Evolutionary conservation across 2,329 filamentous ascomycete species (phyloP).

Genomic region (Fusarium bactridioides): DNA sequence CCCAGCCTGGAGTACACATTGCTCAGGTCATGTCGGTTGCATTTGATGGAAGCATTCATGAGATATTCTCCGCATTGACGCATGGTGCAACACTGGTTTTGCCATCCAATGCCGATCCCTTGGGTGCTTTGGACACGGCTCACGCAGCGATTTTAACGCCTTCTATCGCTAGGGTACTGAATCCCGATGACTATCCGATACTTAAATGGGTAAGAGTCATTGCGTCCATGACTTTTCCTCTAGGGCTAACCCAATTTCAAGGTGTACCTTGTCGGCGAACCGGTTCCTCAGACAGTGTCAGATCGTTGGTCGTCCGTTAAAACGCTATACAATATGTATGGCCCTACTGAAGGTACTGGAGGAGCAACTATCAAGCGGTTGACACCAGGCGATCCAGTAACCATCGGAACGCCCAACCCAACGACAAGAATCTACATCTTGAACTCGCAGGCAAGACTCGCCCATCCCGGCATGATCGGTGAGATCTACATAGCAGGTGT

Average conservation of each 20-base stretch:
- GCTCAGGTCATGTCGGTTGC: background rate
- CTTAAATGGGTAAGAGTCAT: background rate
- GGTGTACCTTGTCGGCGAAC: background rate
- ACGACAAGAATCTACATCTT: background rate
- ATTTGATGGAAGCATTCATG: background rate
- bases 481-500: background rate
- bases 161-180: background rate
- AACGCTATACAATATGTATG: background rate
- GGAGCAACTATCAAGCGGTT: background rate
- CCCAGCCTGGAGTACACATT: background rate
- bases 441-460: background rate
- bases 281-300: background rate
- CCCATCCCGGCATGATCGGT: background rate
- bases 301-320: background rate
- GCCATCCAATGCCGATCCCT: background rate
- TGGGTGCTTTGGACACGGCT: background rate
- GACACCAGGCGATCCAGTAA: background rate
- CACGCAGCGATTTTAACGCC: background rate
- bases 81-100: background rate
- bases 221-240: rapidly evolving
- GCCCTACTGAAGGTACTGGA: background rate
- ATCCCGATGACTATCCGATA: background rate
- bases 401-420: background rate
- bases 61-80: background rate
- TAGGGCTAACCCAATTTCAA: background rate